Evolutionary conservation across 2,329 filamentous ascomycete species (phyloP), one percentile per base, ranked within the genome.

Genomic region (Aspergillus fischeri): DNA sequence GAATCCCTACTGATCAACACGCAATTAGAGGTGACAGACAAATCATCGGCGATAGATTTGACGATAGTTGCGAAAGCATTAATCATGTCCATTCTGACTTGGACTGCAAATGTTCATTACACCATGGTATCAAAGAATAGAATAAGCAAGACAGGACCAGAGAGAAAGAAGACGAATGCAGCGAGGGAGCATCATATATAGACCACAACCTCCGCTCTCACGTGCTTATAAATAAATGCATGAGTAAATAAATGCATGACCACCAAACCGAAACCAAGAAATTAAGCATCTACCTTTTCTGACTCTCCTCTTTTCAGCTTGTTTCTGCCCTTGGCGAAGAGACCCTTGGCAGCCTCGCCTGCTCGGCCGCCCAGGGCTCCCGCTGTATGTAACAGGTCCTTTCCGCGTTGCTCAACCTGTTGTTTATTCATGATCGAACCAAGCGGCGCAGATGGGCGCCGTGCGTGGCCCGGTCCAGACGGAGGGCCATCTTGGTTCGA

Each of bases 261-360:
- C 53, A 68, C 59, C 70, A 73, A 69, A 56, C 27, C 51, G 48
- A 54, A 38, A 52, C 51, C 53, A 63, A 75, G 72, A 83, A 80
- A 65, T 51, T 78, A 86, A 83, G 81, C 78, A 86, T 91, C 91
- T 89, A 92, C 90, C 90, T 95, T 95, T 76, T 94, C 90, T 70
- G 75, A 75, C 53, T 75, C 75, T 60, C 86, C 85, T 62, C 83
- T 84, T 71, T 80, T 80, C 68, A 96, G 86, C 75, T 91, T 93
- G 77, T 84, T 93, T 77, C 90, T 93, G 65, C 92, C 91, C 78
- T 96, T 96, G 63, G 89, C 91, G 73, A 97, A 87, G 62, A 97
- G 76, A 53, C 92, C 93, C 78, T 96, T 96, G 51, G 92, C 92
- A 57, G 91, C 91, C 71, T 91, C 92, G 61, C 84, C 83, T 32